These are phyloP conservation scores for Melaleuca quinquenervia DNA, from an alignment of 345 rosid species.

Conservation along the genomic window DNA sequence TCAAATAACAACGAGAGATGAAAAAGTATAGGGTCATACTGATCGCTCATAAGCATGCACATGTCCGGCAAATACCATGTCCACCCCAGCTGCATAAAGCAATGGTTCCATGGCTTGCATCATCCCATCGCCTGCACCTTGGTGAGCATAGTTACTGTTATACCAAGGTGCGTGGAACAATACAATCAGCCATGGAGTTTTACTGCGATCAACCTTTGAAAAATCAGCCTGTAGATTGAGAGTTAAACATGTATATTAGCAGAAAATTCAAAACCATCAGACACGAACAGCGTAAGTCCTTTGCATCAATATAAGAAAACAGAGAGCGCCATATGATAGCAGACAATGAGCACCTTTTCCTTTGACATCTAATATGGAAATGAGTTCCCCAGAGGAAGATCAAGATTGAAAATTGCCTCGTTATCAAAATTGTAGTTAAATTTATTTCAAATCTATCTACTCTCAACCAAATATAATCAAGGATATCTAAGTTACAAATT, in stretches of 20 bases:
- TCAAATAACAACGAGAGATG: neutral
- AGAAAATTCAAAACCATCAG: neutral
- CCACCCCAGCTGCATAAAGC: slow-evolving; percentile 70
- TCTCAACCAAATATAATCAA: neutral
- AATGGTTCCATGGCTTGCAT: slow-evolving; percentile 82
- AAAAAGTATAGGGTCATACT: slow-evolving; percentile 21
- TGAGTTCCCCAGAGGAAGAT: neutral
- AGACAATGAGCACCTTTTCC: neutral
- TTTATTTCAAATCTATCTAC: neutral
- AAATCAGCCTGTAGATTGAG: slow-evolving; percentile 54
- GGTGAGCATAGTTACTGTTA: slow-evolving; percentile 83
- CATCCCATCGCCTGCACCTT: slow-evolving; percentile 73
- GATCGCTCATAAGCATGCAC: slow-evolving; percentile 97
- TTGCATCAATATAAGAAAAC: neutral
- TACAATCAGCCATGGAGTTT: slow-evolving; percentile 85
- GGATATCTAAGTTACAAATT: neutral
- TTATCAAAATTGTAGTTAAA: neutral
- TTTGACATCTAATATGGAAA: neutral
- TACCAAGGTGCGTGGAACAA: slow-evolving; percentile 93
- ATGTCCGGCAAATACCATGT: slow-evolving; percentile 71
- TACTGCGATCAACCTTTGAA: slow-evolving; percentile 60
- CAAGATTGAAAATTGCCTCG: neutral
- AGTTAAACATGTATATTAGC: neutral
- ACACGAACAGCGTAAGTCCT: neutral
- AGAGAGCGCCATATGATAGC: neutral